Evolutionary conservation across 2,329 filamentous ascomycete species (phyloP).

Genomic region (Fusarium poae): DNA sequence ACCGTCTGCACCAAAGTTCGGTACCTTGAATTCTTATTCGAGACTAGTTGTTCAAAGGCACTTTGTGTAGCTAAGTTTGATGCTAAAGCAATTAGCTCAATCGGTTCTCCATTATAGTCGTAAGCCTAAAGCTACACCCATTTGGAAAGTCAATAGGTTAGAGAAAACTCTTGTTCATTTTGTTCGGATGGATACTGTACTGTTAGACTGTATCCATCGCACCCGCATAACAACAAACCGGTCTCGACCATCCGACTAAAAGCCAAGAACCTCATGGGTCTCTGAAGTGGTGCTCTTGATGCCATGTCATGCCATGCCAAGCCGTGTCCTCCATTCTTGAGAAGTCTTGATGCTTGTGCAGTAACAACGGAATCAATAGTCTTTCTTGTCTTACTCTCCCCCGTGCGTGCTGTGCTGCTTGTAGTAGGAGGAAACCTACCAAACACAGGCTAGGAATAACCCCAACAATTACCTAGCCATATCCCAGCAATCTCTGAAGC

Average conservation of each 20-base stretch:
- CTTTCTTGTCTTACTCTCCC: slow-evolving; percentile 21
- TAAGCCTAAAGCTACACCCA: slow-evolving; percentile 27
- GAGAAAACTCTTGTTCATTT: slow-evolving; percentile 8
- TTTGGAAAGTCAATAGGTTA: slow-evolving; percentile 27
- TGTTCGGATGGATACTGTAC: slow-evolving; percentile 2
- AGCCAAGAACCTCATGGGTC: slow-evolving; percentile 24
- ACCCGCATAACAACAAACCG: slow-evolving; percentile 21
- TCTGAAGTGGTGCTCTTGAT: slow-evolving; percentile 28
- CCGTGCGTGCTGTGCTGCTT: slow-evolving; percentile 9
- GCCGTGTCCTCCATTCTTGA: slow-evolving; percentile 12
- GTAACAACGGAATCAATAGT: slow-evolving; percentile 18
- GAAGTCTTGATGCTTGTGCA: slow-evolving; percentile 30
- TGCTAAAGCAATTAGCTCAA: slow-evolving; percentile 2
- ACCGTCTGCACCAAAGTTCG: slow-evolving; percentile 14
- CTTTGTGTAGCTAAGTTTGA: slow-evolving; percentile 20
- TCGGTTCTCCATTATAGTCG: slow-evolving; percentile 14
- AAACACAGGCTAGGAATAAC: slow-evolving; percentile 10
- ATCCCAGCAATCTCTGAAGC: slow-evolving; percentile 9
- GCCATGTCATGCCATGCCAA: slow-evolving; percentile 42
- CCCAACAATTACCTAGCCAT: slow-evolving; percentile 11
- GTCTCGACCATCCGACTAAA: slow-evolving; percentile 11
- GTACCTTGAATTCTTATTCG: slow-evolving; percentile 32
- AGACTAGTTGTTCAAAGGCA: slow-evolving; percentile 17
- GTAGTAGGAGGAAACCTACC: slow-evolving; percentile 15
- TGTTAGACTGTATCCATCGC: slow-evolving; percentile 10